Evolutionary conservation across 352 stramenopile genomes (phyloP), one percentile per base, ranked within the genome.

Genomic region (Phytophthora pluvialis): DNA sequence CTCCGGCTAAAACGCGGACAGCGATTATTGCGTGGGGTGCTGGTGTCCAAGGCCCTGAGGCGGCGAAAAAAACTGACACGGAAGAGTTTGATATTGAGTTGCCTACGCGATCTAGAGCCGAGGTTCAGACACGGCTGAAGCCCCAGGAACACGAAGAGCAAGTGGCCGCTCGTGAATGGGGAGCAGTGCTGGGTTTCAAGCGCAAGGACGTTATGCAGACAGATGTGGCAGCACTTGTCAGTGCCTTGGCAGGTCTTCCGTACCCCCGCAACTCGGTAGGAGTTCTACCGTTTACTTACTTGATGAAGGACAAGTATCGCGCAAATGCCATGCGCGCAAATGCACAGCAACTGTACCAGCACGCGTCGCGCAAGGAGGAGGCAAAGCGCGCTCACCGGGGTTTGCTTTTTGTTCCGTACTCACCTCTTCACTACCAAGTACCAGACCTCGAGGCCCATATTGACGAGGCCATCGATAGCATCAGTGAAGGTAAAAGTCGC

Each of bases 171-270:
- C 51, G 46, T 6, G 72, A 89, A 42, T 93, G 83, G 76, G 59
- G 51, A n/a, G 57, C 57, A 11, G 64, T 95, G 16, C 25, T 60
- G 4, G 28, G 70, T 15, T 65, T 91, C 10, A 71, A 67, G 40
- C 87, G 87, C 29, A 88, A 83, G 21, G 87, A 95, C 61, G 80
- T 91, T 16, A 90, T 94, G 81, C 87, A 95, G 57, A 77, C 78
- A n/a, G 87, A 95, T 65, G 70, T 95, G 11, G 87, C 87, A 18
- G 71, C 87, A 18, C 70, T 95, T 18, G 67, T 92, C 43, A 87
- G 76, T 35, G 70, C 83, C 26, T 72, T 95, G 16, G 59, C 88
- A 13, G 85, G 87, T 1, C 55, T 93, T 11, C 80, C 83, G 42
- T 90, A 88, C 52, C 85, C 87, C 21, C 80, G 86, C 36, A 95